Evolutionary conservation across 768 basidiomycete genomes (phyloP).

Genomic region (Termitomyces sp.): DNA sequence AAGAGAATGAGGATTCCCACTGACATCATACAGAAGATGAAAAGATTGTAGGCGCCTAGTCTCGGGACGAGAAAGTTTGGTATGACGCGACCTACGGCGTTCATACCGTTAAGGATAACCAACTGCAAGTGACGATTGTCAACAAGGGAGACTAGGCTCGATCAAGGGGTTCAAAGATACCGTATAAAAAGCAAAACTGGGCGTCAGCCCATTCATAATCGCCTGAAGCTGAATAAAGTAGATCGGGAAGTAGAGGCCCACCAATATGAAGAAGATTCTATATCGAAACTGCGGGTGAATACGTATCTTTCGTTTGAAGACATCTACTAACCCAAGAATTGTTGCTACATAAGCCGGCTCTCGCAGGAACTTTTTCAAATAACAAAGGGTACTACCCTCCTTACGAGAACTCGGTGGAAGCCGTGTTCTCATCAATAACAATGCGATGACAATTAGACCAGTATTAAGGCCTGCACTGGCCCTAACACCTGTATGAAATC

Average conservation of each 20-base stretch:
- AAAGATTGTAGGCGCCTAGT: slow-evolving; percentile 23
- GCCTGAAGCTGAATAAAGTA: slow-evolving; percentile 47
- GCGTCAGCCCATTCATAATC: slow-evolving; percentile 36
- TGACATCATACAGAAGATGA: slow-evolving; percentile 22
- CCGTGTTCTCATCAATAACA: slow-evolving; percentile 32
- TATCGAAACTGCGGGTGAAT: background rate
- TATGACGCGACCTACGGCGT: slow-evolving; percentile 31
- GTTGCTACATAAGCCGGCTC: slow-evolving; percentile 40
- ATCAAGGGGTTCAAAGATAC: slow-evolving; percentile 21
- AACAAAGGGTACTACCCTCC: slow-evolving; percentile 20
- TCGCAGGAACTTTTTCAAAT: slow-evolving; percentile 27
- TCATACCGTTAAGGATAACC: slow-evolving; percentile 46
- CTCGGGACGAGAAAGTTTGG: slow-evolving; percentile 29
- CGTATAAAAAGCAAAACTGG: slow-evolving; percentile 49
- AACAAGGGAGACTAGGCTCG: background rate
- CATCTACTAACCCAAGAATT: slow-evolving; percentile 28
- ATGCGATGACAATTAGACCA: slow-evolving; percentile 7
- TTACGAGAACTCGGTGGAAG: slow-evolving; percentile 30
- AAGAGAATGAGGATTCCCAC: slow-evolving; percentile 30
- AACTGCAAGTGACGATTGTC: slow-evolving; percentile 26
- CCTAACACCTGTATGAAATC: slow-evolving; percentile 44
- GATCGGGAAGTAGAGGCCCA: slow-evolving; percentile 44
- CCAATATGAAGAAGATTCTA: slow-evolving; percentile 29
- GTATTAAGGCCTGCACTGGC: slow-evolving; percentile 18
- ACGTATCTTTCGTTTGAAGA: no score